These are phyloP conservation scores for Pleurotus citrinopileatus DNA, from an alignment of 768 basidiomycete species.

Conservation along the genomic window DNA sequence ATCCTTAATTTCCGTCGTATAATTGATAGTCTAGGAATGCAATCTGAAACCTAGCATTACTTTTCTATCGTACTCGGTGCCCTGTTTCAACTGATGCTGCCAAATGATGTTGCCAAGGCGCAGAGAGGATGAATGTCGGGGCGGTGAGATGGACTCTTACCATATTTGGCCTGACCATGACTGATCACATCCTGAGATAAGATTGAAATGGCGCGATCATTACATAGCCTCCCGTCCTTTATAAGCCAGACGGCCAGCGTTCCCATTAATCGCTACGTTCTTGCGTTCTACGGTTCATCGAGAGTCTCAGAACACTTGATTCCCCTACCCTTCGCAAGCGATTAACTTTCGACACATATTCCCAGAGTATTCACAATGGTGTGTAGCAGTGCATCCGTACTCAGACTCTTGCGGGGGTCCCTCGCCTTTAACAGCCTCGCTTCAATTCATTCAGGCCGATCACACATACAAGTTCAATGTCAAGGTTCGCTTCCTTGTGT, in stretches of 20 bases:
- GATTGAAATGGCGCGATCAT: conserved; percentile 16
- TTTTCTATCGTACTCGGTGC: too few species aligned
- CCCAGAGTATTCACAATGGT: conserved; percentile 2
- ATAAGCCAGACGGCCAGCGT: conserved; percentile 6
- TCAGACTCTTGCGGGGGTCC: background rate
- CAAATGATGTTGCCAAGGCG: conserved; percentile 12
- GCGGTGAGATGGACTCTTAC: conserved; percentile 10
- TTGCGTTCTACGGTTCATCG: background rate
- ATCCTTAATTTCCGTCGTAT: too few species aligned
- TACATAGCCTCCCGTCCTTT: background rate
- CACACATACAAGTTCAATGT: conserved; percentile 80
- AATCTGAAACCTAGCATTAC: too few species aligned
- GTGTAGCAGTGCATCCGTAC: background rate
- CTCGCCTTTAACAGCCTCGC: background rate
- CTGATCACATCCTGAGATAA: background rate
- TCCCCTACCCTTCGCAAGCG: background rate
- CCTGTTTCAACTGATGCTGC: too few species aligned
- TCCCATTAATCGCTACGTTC: background rate
- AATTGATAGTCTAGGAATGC: too few species aligned
- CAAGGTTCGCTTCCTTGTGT: conserved; percentile 50
- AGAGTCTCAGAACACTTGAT: background rate
- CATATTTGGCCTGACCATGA: background rate
- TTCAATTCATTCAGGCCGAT: conserved; percentile 16
- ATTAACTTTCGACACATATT: background rate
- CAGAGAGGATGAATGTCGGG: conserved; percentile 5